Base-by-base conservation (phyloP, 805 yeast species). In the Vanderwaltozyma polyspora region DNA sequence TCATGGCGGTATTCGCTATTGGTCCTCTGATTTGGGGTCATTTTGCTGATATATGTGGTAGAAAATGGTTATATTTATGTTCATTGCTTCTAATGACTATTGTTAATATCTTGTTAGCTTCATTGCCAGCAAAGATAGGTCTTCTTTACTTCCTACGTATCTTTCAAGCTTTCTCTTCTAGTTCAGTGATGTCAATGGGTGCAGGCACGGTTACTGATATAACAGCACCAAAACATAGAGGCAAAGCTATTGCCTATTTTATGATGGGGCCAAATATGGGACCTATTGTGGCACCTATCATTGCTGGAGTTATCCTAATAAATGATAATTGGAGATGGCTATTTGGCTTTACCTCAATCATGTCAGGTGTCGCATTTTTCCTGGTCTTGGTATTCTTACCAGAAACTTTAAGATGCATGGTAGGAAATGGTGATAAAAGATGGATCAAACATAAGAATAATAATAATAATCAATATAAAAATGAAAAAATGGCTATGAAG, bases 151-250 rank as follows among this genome's bases (percentile, higher is more conserved):
- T 85, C 4, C 62, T 84, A 3, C 63, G 74, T 39, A 55, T 79
- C 3, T 78, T 87, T 2, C 85, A 80, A 46, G 89, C 86, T 2
- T 65, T 86, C 48, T 93, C 94, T 25, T 94, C 91, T 0, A 73
- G 84, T 39, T 79, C 89, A 2, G 95, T 86, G 0, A 93, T 86
- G 52, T 74, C 93, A 14, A 79, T 84, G 19, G 95, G 95, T 1
- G 94, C 95, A 0, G 95, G 94, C 2, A 82, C 94, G 0, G 76
- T 86, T 14, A 74, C 84, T 19, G 96, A 86, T 53, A 55, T 86
- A 22, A 78, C 68, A 40, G 65, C 72, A 7, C 76, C 79, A 14
- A 66, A 70, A 21, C 70, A 76, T 43, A 64, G 95, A 46, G 95
- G 94, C 2, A 63, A 69, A 10, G 89, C 93, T 2, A 77, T 86